Conservation (phyloP, 768 basidiomycete species). For the Fomitopsis serialis region DNA sequence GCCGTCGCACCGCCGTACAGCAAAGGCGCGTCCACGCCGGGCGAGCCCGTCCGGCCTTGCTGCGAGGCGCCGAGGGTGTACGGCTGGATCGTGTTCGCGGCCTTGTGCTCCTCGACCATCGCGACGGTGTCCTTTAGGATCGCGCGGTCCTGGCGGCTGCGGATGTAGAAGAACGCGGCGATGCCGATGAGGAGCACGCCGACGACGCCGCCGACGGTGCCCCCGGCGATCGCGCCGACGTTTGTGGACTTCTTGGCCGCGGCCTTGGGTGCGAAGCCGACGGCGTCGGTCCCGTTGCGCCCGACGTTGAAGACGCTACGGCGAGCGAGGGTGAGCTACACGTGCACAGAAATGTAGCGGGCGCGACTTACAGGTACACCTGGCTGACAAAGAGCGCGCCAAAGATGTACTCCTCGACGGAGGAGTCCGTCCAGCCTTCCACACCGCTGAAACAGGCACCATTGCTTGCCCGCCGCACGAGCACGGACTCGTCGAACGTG, state of each 20-base stretch:
- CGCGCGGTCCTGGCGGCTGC: conserved; percentile 16
- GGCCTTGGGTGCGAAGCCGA: conserved; percentile 20
- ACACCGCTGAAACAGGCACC: conserved; percentile 20
- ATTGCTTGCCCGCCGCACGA: conserved; percentile 14
- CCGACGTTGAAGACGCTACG: conserved; percentile 23
- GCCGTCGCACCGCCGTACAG: too few species aligned
- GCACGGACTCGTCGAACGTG: conserved; percentile 16
- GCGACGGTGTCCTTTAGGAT: conserved; percentile 15
- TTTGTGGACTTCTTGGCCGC: conserved; percentile 10
- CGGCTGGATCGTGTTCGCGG: conserved; percentile 18
- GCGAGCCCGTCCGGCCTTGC: not conserved
- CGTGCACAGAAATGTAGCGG: not conserved
- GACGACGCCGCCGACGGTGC: conserved; percentile 23
- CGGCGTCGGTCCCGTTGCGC: conserved; percentile 10
- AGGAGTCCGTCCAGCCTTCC: conserved; percentile 20
- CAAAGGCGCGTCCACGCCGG: conserved; percentile 8
- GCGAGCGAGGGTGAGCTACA: not conserved
- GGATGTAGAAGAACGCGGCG: conserved; percentile 21
- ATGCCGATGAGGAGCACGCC: conserved; percentile 20
- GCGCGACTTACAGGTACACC: conserved; percentile 20
- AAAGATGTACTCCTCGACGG: conserved; percentile 16
- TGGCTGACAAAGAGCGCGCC: conserved; percentile 21
- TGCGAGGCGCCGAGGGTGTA: conserved; percentile 15
- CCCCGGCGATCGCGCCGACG: conserved; percentile 26
- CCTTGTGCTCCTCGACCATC: conserved; percentile 20